Evolutionary conservation across 306 rosid genomes (phyloP), one percentile per base, ranked within the genome.

Genomic region (Inga laurina): DNA sequence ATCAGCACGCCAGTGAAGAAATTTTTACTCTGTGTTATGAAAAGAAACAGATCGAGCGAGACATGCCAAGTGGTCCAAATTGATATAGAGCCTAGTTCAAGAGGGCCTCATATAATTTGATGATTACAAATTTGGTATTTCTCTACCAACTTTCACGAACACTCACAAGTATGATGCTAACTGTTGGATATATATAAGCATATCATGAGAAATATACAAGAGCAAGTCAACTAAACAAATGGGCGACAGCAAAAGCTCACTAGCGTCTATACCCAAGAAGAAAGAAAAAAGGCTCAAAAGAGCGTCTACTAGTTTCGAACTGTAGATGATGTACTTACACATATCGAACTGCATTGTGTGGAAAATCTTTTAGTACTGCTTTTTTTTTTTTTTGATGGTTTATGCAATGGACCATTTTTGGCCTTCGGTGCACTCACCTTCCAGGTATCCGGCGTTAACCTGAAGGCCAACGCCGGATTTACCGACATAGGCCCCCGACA

Each of bases 221-320:
- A 66, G 8, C 30, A 44, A 30, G 43, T 39, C 51, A 21, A 71
- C 14, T 12, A 0, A n/a, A 44, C 19, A 21, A 74, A 41, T 88
- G 89, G 91, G 79, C 44, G 83, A 83, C 91, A 88, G 93, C 83
- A 79, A 82, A 88, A 75, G 48, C 90, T 83, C 91, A 57, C 64
- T n/a, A 57, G 2, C 21, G n/a, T 21, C 61, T 16, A 5, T 0
- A 14, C 19, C 54, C 10, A 19, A 19, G 0, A 16, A 54, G 21
- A 52, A 54, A 46, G 13, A 46, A 46, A 46, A 46, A 6, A n/a
- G 22, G 27, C 27, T 56, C 61, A 56, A 56, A 19, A 81, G 67
- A 77, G 72, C 74, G 51, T 11, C 52, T 56, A 56, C 7, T 7
- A 66, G 67, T 27, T 82, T 34, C 57, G 39, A 37, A 21, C 27